phyloP scores from a whole-genome alignment of 2,329 filamentous ascomycete genomes.

The Podosphaera fusca region DNA sequence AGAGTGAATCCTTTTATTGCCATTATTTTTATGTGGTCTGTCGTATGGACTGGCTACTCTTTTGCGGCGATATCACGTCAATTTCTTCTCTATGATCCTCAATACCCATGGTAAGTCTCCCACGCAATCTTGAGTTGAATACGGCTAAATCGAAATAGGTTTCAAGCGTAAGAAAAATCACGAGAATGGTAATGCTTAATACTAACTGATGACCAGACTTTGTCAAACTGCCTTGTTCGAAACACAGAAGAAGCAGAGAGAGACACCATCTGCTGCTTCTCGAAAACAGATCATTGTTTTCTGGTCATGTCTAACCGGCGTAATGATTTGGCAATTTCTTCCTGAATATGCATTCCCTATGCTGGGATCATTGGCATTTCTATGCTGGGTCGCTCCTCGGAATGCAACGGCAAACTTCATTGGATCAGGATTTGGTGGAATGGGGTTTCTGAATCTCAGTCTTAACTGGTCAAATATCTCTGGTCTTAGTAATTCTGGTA shows the following conservation, averaged over 20 bases:
- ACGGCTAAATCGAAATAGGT: constrained; percentile 18
- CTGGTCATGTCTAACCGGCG: constrained; percentile 26
- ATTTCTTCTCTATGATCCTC: constrained; percentile 32
- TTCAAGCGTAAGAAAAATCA: constrained; percentile 18
- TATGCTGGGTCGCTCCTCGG: constrained; percentile 38
- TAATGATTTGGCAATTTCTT: constrained; percentile 37
- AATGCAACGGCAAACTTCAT: constrained; percentile 36
- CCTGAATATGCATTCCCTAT: constrained; percentile 38
- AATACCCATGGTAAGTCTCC: constrained; percentile 24
- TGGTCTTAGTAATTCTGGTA: constrained; percentile 20
- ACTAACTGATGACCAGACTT: constrained; percentile 7
- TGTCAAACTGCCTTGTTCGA: constrained; percentile 35
- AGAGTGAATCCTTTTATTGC: constrained; percentile 28
- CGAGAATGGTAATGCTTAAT: no score
- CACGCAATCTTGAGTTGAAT: not conserved
- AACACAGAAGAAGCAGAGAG: constrained; percentile 28
- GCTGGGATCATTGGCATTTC: constrained; percentile 33
- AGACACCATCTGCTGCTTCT: constrained; percentile 24
- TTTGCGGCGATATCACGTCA: constrained; percentile 34
- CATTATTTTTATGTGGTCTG: constrained; percentile 36
- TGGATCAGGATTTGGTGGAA: constrained; percentile 35
- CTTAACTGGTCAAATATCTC: constrained; percentile 38
- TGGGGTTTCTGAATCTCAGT: constrained; percentile 35
- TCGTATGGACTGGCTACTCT: constrained; percentile 33
- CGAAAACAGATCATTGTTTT: constrained; percentile 33